Evolutionary conservation across 345 rosid genomes (phyloP), one percentile per base, ranked within the genome.

Genomic region (Lagerstroemia speciosa): DNA sequence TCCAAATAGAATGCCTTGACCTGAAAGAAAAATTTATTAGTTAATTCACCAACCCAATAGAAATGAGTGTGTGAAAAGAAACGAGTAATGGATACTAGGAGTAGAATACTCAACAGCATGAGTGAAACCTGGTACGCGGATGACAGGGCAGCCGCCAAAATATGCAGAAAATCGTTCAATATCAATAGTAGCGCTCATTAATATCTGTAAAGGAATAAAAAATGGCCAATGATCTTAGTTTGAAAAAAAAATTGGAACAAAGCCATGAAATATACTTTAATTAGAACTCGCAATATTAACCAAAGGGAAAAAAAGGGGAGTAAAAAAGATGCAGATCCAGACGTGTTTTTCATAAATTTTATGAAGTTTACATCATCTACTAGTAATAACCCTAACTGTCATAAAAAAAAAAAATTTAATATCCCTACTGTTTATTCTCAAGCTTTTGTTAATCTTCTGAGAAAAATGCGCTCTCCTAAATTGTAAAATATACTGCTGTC

Each of bases 141-240:
- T 86, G 68, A 93, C 71, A 26, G 97, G 97, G 81, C 97, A 93
- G 75, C 96, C 93, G 46, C 94, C 98, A 87, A 93, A 93, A 83
- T 93, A 93, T 73, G 82, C 86, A 6, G 96, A 86, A 83, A 93
- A 91, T 70, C 92, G 80, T 67, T 83, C 98, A 62, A 96, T 86
- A 81, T 93, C 92, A 33, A 93, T 85, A 20, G 98, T 93, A 61
- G 98, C 98, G 82, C 98, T 93, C 98, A 93, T 93, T 68, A 93
- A 70, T 76, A 93, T 80, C 98, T 91, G 85, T 73, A 15, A 29
- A 62, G 68, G 65, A 38, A 73, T n/a, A 16, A 46, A 45, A 70
- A 9, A 41, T 41, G 53, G 71, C 5, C 26, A n/a, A 30, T 52
- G 60, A 65, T 57, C 63, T 68, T 58, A 53, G 32, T 27, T 19